Conservation (phyloP, 306 rosid species). For the Vicia villosa region DNA sequence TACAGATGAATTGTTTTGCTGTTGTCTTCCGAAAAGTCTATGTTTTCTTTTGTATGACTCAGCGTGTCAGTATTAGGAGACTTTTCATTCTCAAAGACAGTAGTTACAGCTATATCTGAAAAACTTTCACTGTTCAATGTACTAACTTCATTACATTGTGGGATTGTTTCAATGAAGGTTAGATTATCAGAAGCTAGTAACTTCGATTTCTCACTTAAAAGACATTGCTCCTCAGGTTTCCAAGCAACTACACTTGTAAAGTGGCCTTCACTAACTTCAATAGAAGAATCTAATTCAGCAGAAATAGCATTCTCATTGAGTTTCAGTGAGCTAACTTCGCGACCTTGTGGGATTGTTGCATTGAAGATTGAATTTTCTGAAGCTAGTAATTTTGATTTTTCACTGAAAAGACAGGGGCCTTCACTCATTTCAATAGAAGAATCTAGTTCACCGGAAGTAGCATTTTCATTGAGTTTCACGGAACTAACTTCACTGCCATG, state of each 20-base stretch:
- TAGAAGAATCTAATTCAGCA: slow-evolving; percentile 29
- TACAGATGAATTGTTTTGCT: slow-evolving; percentile 47
- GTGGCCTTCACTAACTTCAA: slow-evolving; percentile 34
- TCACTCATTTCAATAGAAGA: slow-evolving; percentile 36
- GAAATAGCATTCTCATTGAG: background rate
- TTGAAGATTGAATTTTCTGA: slow-evolving; percentile 32
- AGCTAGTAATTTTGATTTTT: slow-evolving; percentile 34
- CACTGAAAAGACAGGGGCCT: slow-evolving; percentile 35
- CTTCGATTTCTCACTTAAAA: slow-evolving; percentile 32
- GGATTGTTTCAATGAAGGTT: slow-evolving; percentile 31
- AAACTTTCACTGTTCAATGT: slow-evolving; percentile 30
- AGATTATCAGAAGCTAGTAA: slow-evolving; percentile 36
- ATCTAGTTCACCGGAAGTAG: background rate
- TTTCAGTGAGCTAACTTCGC: slow-evolving; percentile 37
- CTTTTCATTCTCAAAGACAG: slow-evolving; percentile 30
- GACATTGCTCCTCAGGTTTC: slow-evolving; percentile 40
- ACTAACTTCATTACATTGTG: slow-evolving; percentile 32
- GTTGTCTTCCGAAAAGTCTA: slow-evolving; percentile 33
- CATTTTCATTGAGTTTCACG: slow-evolving; percentile 19
- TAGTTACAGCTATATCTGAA: slow-evolving; percentile 43
- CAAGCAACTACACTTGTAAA: slow-evolving; percentile 23
- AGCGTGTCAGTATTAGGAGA: slow-evolving; percentile 33
- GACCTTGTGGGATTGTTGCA: slow-evolving; percentile 25
- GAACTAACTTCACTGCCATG: slow-evolving; percentile 32
- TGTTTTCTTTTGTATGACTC: slow-evolving; percentile 21